These are phyloP conservation scores for Calonectria multiphialidica DNA, from an alignment of 2,329 filamentous ascomycete genomes.

Conservation along the genomic window DNA sequence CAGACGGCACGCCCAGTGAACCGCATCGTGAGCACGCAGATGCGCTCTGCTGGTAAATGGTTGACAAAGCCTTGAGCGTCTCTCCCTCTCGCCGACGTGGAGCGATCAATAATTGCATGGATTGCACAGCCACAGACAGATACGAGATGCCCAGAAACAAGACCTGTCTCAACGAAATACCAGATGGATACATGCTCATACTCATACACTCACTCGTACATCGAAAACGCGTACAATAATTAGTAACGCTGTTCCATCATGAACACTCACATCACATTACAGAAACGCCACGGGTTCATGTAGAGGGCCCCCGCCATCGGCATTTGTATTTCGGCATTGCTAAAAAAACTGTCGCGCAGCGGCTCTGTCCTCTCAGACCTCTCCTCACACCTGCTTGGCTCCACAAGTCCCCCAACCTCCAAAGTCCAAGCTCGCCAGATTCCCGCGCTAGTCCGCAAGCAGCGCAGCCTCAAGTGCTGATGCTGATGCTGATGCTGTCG, in stretches of 20 bases:
- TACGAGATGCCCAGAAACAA: too few relatives aligned
- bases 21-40: too few relatives aligned
- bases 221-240: too few relatives aligned
- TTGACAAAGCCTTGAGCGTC: not conserved
- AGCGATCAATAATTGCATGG: too few relatives aligned
- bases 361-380: too few relatives aligned
- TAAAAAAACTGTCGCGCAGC: slow-evolving; percentile 31
- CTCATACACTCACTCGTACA: not conserved
- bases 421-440: slow-evolving; percentile 23
- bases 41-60: not conserved
- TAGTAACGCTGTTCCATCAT: too few relatives aligned
- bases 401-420: slow-evolving; percentile 31
- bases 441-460: slow-evolving; percentile 42
- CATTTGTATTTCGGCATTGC: not conserved
- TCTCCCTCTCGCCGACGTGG: not conserved
- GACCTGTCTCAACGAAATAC: too few relatives aligned
- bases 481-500: slow-evolving; percentile 28
- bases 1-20: too few relatives aligned
- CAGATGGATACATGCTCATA: not conserved
- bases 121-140: too few relatives aligned
- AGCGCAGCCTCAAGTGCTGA: too few relatives aligned
- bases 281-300: slow-evolving; percentile 45
- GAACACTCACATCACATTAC: slow-evolving; percentile 43
- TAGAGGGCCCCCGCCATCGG: not conserved
- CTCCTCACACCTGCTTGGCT: slow-evolving; percentile 37